Evolutionary conservation across 108 stramenopile species (phyloP).

Genomic region (Mediolabrus comicus): DNA sequence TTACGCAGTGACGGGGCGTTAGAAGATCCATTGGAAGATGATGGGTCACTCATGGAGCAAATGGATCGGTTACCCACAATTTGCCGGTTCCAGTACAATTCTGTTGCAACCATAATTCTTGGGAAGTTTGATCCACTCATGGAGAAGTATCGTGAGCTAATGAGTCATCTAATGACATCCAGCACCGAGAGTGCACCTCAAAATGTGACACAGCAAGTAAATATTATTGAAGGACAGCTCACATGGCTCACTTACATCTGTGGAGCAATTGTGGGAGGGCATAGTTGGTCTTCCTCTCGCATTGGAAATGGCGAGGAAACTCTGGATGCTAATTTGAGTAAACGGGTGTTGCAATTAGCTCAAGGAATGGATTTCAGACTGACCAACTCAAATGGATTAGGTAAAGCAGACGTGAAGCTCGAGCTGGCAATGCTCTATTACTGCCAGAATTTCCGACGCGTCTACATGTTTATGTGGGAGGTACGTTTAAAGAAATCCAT

Average conservation of each 20-base stretch:
- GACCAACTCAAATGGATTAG: conserved; percentile 78
- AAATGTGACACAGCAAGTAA: conserved; percentile 69
- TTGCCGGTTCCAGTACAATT: conserved; percentile 90
- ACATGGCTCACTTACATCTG: conserved; percentile 96
- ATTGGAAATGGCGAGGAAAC: conserved; percentile 90
- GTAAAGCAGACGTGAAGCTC: conserved; percentile 73
- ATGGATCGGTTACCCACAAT: conserved; percentile 94
- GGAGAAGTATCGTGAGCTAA: conserved; percentile 78
- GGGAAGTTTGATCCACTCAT: conserved; percentile 89
- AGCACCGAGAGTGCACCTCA: conserved; percentile 73
- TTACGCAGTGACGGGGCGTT: conserved; percentile 80
- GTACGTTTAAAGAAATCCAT: conserved; percentile 32
- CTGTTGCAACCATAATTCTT: conserved; percentile 79
- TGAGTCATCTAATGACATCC: conserved; percentile 55
- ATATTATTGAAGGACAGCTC: conserved; percentile 90
- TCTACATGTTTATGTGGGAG: conserved; percentile 98
- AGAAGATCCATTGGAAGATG: conserved; percentile 95
- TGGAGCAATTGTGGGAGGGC: conserved; percentile 90
- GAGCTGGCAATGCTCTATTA: conserved; percentile 85
- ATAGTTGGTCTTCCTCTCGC: conserved; percentile 87
- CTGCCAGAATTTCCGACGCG: conserved; percentile 89
- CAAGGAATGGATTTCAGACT: conserved; percentile 88
- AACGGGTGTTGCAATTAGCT: conserved; percentile 86
- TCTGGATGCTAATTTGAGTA: conserved; percentile 90
- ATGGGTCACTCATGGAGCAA: conserved; percentile 93